These are phyloP conservation scores for Novakomyces olei DNA, from an alignment of 805 yeast species.

Conservation along the genomic window DNA sequence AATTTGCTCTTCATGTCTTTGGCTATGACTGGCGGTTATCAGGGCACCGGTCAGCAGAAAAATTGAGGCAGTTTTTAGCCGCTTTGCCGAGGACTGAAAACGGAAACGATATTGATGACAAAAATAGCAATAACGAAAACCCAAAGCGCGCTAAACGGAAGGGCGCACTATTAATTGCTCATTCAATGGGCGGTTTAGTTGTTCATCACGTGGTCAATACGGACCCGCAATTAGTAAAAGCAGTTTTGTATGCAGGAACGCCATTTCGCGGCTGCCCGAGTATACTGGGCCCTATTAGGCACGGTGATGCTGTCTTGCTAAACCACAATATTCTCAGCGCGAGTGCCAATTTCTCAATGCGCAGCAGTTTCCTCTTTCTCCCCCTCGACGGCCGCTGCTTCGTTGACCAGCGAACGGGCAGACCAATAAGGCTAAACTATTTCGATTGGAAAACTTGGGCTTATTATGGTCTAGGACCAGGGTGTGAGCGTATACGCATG, in stretches of 20 bases:
- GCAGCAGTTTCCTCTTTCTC: constrained; percentile 57
- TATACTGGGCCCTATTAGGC: constrained; percentile 64
- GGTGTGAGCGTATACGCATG: constrained; percentile 22
- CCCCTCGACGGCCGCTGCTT: constrained; percentile 61
- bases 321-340: constrained; percentile 55
- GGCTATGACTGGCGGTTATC: constrained; percentile 92
- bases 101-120: too few relatives aligned
- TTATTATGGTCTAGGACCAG: constrained; percentile 51
- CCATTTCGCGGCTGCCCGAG: constrained; percentile 62
- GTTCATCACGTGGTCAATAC: constrained; percentile 58
- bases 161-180: constrained; percentile 56
- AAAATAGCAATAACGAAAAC: too few relatives aligned
- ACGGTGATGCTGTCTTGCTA: constrained; percentile 58
- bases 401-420: constrained; percentile 31
- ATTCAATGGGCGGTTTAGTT: constrained; percentile 85
- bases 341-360: constrained; percentile 71
- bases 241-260: constrained; percentile 58
- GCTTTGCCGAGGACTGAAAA: constrained; percentile 22
- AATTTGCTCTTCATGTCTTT: constrained; percentile 25
- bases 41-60: constrained; percentile 29
- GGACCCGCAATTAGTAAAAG: constrained; percentile 47
- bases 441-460: constrained; percentile 69
- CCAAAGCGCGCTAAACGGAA: constrained; percentile 21
- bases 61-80: constrained; percentile 28
- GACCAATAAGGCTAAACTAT: constrained; percentile 43